Percentiles rank a stretch among this genome's conserved stretches.
phyloP scores from a whole-genome alignment of 768 basidiomycete genomes.

The Panellus pusillus region DNA sequence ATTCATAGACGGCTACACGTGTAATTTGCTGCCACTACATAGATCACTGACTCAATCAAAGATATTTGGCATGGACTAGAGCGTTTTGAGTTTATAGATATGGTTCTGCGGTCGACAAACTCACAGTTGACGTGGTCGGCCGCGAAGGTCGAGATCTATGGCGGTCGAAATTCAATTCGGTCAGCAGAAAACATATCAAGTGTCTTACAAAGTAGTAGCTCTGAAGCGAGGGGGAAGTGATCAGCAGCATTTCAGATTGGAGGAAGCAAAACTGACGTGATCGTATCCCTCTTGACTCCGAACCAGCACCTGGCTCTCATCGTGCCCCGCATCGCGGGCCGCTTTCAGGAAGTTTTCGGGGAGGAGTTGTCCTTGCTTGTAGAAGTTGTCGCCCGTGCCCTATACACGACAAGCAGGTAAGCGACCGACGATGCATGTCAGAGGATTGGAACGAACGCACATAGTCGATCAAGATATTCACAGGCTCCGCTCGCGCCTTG shows the following conservation, averaged over 20 bases:
- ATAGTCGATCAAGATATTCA: conserved; percentile 87
- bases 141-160: conserved; percentile 85
- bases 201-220: conserved; percentile 78
- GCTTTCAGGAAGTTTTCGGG: conserved; percentile 87
- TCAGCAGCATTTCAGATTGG: too few relatives aligned
- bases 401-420: too few relatives aligned
- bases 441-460: too few relatives aligned
- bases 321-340: conserved; percentile 70
- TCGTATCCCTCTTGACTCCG: conserved; percentile 84
- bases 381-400: conserved; percentile 82
- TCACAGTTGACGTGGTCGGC: conserved; percentile 87
- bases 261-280: conserved; percentile 42
- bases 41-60: conserved; percentile 62
- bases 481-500: conserved; percentile 53
- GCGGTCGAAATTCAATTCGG: too few relatives aligned
- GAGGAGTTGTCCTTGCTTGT: conserved; percentile 82
- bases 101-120: conserved; percentile 30
- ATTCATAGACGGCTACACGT: conserved; percentile 1
- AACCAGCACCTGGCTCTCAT: conserved; percentile 75
- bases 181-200: not conserved
- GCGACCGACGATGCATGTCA: too few relatives aligned
- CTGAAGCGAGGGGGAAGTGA: too few relatives aligned
- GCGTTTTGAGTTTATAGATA: conserved; percentile 13
- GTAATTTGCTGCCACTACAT: conserved; percentile 37
- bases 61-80: conserved; percentile 82